Conservation (phyloP, 2,329 filamentous ascomycete genomes). For the Aspergillus amoenus region DNA sequence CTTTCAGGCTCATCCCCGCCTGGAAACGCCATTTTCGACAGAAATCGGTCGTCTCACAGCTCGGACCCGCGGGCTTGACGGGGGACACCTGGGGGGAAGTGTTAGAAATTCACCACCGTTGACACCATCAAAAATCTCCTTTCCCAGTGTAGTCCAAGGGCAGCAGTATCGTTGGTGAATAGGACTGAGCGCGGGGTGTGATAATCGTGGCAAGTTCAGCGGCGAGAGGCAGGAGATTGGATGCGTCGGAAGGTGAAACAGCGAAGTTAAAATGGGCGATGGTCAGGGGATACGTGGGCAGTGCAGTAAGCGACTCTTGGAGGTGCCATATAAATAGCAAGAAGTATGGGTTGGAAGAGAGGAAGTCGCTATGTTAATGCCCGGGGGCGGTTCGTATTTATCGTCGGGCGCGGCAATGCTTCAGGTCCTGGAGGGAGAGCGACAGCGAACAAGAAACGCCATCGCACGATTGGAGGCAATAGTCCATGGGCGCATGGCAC, state of each 20-base stretch:
- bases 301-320: neutral
- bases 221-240: slow-evolving; percentile 1
- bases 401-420: slow-evolving; percentile 23
- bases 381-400: slow-evolving; percentile 16
- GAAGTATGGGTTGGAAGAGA: neutral
- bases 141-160: neutral
- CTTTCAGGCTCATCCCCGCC: slow-evolving; percentile 33
- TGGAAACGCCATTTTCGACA: slow-evolving; percentile 32
- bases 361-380: slow-evolving; percentile 7
- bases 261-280: slow-evolving; percentile 6
- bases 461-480: slow-evolving; percentile 21
- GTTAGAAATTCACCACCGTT: neutral
- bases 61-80: slow-evolving; percentile 8
- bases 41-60: slow-evolving; percentile 17
- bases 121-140: slow-evolving; percentile 2
- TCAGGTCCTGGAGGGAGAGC: slow-evolving; percentile 24
- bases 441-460: slow-evolving; percentile 22
- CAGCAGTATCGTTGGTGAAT: neutral
- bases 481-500: slow-evolving; percentile 16
- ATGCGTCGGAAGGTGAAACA: slow-evolving; percentile 3
- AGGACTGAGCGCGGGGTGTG: neutral
- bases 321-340: neutral
- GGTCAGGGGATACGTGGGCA: neutral
- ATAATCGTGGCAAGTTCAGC: neutral
- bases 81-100: slow-evolving; percentile 2